A percentile compares a stretch with the other conserved stretches of the same genome.
phyloP scores from a whole-genome alignment of 108 stramenopile genomes.

The Bacterosira constricta region DNA sequence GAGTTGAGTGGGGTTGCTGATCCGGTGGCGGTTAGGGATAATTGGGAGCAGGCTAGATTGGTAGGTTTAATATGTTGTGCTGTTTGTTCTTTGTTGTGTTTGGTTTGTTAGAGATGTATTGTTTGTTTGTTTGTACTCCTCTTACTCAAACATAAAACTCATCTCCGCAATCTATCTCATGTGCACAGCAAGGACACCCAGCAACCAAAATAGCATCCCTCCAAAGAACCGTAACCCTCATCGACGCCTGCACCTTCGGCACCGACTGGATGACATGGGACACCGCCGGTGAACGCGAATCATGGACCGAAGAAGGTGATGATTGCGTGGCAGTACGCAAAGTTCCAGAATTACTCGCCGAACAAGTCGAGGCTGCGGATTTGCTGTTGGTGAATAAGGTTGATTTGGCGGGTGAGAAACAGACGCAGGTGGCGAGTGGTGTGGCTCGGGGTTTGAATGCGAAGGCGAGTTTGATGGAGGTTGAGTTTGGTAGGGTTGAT shows the following conservation, averaged over 20 bases:
- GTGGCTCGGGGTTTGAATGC: conserved; percentile 76
- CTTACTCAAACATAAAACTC: background rate
- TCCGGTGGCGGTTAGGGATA: conserved; percentile 82
- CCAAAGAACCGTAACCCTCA: conserved; percentile 83
- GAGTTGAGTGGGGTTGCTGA: conserved; percentile 95
- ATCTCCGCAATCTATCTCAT: background rate
- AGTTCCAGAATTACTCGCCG: conserved; percentile 86
- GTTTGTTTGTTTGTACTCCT: background rate
- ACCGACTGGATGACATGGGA: conserved; percentile 66
- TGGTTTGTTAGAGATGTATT: background rate
- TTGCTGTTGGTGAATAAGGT: conserved; percentile 93
- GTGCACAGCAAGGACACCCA: conserved; percentile 54
- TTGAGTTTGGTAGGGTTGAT: conserved; percentile 74
- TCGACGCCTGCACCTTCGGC: conserved; percentile 90
- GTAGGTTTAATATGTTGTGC: too few species aligned
- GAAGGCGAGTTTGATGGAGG: conserved; percentile 44
- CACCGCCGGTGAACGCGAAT: conserved; percentile 56
- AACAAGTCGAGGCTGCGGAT: conserved; percentile 96
- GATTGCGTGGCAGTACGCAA: conserved; percentile 58
- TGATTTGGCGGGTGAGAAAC: conserved; percentile 79
- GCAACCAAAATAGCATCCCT: conserved; percentile 68
- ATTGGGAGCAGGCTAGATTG: conserved; percentile 74
- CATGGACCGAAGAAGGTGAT: conserved; percentile 68
- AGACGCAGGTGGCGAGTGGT: conserved; percentile 60
- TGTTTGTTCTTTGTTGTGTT: too few species aligned